Percentiles rank a stretch among this genome's conserved stretches.
Conservation (phyloP, 768 basidiomycete species). For the Rhodotorula graminis region DNA sequence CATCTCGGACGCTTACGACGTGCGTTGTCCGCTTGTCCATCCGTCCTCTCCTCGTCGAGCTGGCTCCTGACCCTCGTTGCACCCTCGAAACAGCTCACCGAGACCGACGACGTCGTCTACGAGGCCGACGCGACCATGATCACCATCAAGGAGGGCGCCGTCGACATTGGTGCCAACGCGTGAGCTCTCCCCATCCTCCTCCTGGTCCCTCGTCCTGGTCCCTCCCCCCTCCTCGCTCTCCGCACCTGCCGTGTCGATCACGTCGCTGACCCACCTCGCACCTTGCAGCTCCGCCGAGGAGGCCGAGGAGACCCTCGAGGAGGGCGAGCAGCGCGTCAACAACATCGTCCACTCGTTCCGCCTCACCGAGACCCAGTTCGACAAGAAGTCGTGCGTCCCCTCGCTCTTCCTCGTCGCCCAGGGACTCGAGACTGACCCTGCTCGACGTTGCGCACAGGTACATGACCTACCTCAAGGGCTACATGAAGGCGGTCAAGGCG, state of each 20-base stretch:
- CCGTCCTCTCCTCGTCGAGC: no score
- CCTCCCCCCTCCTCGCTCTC: background rate
- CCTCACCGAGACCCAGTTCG: constrained; percentile 70
- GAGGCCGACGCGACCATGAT: constrained; percentile 45
- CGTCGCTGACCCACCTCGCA: background rate
- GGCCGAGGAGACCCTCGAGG: constrained; percentile 70
- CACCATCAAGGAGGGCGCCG: constrained; percentile 56
- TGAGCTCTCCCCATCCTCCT: background rate
- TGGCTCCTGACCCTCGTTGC: background rate
- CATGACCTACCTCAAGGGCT: constrained; percentile 55
- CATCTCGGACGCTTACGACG: constrained; percentile 51
- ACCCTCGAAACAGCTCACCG: constrained; percentile 44
- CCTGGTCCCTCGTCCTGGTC: background rate
- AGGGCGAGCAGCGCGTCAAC: constrained; percentile 72
- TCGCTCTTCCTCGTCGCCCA: background rate
- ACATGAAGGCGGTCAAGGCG: constrained; percentile 87
- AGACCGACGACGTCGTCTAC: constrained; percentile 78
- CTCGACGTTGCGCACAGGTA: background rate
- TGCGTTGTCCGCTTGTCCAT: constrained; percentile 14
- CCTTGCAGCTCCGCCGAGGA: constrained; percentile 67
- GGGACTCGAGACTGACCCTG: background rate
- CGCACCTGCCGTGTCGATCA: background rate
- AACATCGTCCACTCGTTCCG: constrained; percentile 89
- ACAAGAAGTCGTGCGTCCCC: constrained; percentile 69
- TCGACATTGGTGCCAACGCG: constrained; percentile 72